A percentile compares a stretch with the other conserved stretches of the same genome.
Conservation (phyloP, 108 stramenopile genomes). For the Pseudonitzschia multiseries region DNA sequence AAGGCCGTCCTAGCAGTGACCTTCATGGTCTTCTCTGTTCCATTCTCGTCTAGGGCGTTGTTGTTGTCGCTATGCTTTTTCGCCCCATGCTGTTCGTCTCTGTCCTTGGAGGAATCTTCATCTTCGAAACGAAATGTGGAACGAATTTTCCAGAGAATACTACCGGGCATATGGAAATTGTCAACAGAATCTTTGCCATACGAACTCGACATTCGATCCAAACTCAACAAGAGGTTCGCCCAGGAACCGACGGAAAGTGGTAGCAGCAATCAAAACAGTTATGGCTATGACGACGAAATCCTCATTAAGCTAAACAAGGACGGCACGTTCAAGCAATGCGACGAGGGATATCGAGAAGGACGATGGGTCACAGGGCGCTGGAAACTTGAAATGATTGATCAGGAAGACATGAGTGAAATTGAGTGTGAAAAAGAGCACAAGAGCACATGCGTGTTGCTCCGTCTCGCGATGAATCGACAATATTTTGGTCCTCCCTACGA, state of each 20-base stretch:
- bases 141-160: neutral
- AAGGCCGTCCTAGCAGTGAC: neutral
- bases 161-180: conserved; percentile 29
- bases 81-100: neutral
- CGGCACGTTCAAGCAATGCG: conserved; percentile 34
- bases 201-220: conserved; percentile 24
- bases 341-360: conserved; percentile 31
- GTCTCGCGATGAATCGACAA: conserved; percentile 25
- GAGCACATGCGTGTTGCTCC: neutral
- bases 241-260: neutral
- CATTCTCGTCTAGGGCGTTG: neutral
- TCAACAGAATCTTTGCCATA: conserved; percentile 18
- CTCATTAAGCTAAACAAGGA: conserved; percentile 28
- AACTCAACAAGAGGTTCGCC: conserved; percentile 11
- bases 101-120: neutral
- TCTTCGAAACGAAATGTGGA: neutral
- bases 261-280: neutral
- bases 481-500: conserved; percentile 34
- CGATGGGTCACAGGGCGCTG: conserved; percentile 28
- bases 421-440: neutral
- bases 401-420: neutral
- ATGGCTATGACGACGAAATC: neutral
- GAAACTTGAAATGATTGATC: neutral
- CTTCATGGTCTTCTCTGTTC: neutral
- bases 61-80: neutral